phyloP scores from a whole-genome alignment of 306 rosid genomes.

The Astragalus glycyphyllos region DNA sequence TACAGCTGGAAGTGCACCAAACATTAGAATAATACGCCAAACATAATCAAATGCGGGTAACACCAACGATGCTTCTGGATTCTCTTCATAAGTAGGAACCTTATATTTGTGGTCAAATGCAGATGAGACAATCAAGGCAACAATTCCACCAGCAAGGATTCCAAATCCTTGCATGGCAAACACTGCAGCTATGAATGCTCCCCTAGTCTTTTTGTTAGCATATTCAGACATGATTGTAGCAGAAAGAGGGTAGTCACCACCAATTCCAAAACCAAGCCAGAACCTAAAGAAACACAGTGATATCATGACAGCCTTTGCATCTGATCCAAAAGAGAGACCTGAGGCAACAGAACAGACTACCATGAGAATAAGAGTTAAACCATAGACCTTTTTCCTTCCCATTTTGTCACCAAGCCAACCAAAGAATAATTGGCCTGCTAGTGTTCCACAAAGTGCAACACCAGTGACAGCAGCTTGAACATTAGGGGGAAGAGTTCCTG shows the following conservation, averaged over 20 bases:
- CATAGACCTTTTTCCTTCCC: slow-evolving; percentile 77
- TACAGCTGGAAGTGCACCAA: slow-evolving; percentile 66
- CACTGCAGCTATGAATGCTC: slow-evolving; percentile 80
- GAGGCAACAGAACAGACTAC: slow-evolving; percentile 66
- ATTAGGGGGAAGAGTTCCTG: slow-evolving; percentile 68
- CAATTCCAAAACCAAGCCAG: slow-evolving; percentile 92
- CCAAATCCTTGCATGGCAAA: slow-evolving; percentile 95
- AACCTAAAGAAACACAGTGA: slow-evolving; percentile 77
- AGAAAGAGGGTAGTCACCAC: slow-evolving; percentile 88
- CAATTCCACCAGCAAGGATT: slow-evolving; percentile 69
- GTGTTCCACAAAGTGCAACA: slow-evolving; percentile 70
- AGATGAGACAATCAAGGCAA: slow-evolving; percentile 56
- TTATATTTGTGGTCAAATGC: slow-evolving; percentile 55
- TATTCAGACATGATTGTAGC: slow-evolving; percentile 93
- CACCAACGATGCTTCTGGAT: slow-evolving; percentile 36
- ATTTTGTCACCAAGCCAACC: slow-evolving; percentile 92
- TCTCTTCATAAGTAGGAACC: slow-evolving; percentile 40
- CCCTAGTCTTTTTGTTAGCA: slow-evolving; percentile 84
- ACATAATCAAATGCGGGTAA: slow-evolving; percentile 58
- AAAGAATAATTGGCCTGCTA: slow-evolving; percentile 78
- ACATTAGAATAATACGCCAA: slow-evolving; percentile 67
- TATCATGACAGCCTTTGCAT: slow-evolving; percentile 51
- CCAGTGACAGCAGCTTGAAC: slow-evolving; percentile 70
- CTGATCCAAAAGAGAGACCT: slow-evolving; percentile 60
- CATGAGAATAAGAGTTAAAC: slow-evolving; percentile 73